These are phyloP conservation scores for Phytophthora quininea DNA, from an alignment of 352 stramenopile species.

Conservation along the genomic window DNA sequence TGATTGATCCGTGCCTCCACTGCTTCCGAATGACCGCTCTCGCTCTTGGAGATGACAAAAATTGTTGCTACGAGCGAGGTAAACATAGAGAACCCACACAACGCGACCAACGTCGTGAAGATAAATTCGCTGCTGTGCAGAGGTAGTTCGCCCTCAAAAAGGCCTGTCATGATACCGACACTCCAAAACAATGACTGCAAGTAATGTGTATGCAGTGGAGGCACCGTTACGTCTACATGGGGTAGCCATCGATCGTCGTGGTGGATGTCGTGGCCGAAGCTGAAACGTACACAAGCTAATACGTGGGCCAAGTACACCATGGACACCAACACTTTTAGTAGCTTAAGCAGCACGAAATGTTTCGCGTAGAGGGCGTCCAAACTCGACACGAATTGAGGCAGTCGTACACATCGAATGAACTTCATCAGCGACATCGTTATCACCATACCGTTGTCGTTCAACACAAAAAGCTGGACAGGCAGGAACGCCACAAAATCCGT, in stretches of 20 bases:
- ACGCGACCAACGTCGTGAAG: slow-evolving; percentile 70
- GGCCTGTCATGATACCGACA: slow-evolving; percentile 65
- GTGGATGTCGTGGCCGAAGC: slow-evolving; percentile 59
- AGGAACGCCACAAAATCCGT: slow-evolving; percentile 59
- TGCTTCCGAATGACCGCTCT: slow-evolving; percentile 63
- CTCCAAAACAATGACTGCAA: slow-evolving; percentile 67
- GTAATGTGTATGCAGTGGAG: slow-evolving; percentile 42
- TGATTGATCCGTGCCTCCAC: slow-evolving; percentile 76
- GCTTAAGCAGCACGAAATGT: slow-evolving; percentile 59
- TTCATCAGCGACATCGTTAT: slow-evolving; percentile 42
- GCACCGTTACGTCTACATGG: slow-evolving; percentile 23
- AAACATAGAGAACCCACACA: slow-evolving; percentile 76
- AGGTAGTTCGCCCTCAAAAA: slow-evolving; percentile 77
- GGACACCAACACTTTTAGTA: slow-evolving; percentile 53
- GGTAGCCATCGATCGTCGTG: slow-evolving; percentile 64
- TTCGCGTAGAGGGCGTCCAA: slow-evolving; percentile 71
- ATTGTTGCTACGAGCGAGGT: slow-evolving; percentile 73
- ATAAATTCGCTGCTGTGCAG: slow-evolving; percentile 53
- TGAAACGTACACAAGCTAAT: slow-evolving; percentile 61
- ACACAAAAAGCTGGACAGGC: slow-evolving; percentile 11
- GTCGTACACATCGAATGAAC: slow-evolving; percentile 46
- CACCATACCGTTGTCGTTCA: slow-evolving; percentile 12
- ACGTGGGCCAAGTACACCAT: slow-evolving; percentile 63
- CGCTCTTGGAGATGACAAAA: slow-evolving; percentile 83
- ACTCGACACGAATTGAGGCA: slow-evolving; percentile 53